Percentiles rank a stretch among this genome's conserved stretches.
Conservation (phyloP, 2,329 filamentous ascomycete genomes). For the Penicillium glabrum region DNA sequence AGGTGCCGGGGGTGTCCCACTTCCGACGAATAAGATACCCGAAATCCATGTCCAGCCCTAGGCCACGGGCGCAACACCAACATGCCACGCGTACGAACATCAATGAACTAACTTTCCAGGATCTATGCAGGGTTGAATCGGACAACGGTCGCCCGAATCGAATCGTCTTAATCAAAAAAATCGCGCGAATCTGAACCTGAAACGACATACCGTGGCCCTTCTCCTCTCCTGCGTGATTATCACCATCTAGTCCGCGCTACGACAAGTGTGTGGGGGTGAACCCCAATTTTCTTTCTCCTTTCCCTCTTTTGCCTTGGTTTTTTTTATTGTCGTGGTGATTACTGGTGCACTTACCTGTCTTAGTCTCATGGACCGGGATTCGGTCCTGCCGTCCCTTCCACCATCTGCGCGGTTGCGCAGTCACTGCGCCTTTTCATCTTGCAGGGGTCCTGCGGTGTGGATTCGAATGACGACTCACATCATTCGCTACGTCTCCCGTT, state of each 20-base stretch:
- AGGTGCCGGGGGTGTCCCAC: neutral
- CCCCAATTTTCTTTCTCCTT: neutral
- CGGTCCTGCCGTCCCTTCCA: neutral
- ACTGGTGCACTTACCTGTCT: neutral
- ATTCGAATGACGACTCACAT: conserved; percentile 10
- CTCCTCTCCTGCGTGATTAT: neutral
- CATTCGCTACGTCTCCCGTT: neutral
- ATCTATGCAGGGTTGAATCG: conserved; percentile 24
- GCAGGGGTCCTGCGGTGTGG: conserved; percentile 8
- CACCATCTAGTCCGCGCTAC: neutral
- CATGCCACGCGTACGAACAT: neutral
- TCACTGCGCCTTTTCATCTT: conserved; percentile 7
- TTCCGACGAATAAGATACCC: neutral
- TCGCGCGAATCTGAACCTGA: neutral
- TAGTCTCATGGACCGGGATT: neutral
- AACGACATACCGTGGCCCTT: neutral
- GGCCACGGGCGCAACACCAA: neutral
- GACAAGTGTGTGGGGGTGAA: neutral
- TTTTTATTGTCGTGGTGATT: neutral
- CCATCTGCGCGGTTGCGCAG: conserved; percentile 1
- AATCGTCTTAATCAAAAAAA: neutral
- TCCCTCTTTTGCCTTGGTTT: neutral
- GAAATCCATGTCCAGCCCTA: neutral
- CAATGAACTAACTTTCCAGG: neutral
- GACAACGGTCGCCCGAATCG: neutral